Percentiles rank a stretch among this genome's conserved stretches.
phyloP scores from a whole-genome alignment of 768 basidiomycete species.

The Rhodotorula graminis region DNA sequence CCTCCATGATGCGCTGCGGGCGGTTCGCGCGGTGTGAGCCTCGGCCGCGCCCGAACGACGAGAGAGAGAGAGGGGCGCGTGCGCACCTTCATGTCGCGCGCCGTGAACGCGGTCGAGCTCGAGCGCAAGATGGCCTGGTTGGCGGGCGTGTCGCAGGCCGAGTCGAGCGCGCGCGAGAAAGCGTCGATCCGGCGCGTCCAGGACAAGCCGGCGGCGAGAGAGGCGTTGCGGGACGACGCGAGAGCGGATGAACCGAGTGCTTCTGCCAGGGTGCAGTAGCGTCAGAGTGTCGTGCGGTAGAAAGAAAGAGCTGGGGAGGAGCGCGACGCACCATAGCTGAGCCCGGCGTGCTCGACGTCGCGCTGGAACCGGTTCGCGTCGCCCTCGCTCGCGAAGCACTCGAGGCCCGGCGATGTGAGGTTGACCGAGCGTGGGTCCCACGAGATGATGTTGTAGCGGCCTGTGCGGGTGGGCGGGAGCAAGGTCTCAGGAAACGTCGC shows the following conservation, averaged over 20 bases:
- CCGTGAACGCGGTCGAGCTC: conserved; percentile 34
- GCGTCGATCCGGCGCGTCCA: conserved; percentile 13
- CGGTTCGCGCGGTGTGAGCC: not conserved
- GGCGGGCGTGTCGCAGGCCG: conserved; percentile 21
- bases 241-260: conserved; percentile 8
- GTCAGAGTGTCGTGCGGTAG: too few species aligned
- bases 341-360: conserved; percentile 24
- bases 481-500: not conserved
- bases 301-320: too few species aligned
- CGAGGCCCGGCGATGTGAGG: conserved; percentile 30
- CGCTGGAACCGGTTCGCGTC: conserved; percentile 27
- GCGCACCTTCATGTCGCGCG: conserved; percentile 36
- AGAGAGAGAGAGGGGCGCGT: too few species aligned
- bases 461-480: not conserved
- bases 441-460: conserved; percentile 37
- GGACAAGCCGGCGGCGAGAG: conserved; percentile 7
- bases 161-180: conserved; percentile 4
- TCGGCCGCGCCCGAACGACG: too few species aligned
- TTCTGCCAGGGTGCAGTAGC: not conserved
- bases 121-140: conserved; percentile 23
- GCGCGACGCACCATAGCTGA: conserved; percentile 2
- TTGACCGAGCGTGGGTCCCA: conserved; percentile 42
- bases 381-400: conserved; percentile 30
- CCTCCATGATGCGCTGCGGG: conserved; percentile 24
- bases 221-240: not conserved